Conservation (phyloP, 2,329 filamentous ascomycete genomes). For the Phoma herbarum region DNA sequence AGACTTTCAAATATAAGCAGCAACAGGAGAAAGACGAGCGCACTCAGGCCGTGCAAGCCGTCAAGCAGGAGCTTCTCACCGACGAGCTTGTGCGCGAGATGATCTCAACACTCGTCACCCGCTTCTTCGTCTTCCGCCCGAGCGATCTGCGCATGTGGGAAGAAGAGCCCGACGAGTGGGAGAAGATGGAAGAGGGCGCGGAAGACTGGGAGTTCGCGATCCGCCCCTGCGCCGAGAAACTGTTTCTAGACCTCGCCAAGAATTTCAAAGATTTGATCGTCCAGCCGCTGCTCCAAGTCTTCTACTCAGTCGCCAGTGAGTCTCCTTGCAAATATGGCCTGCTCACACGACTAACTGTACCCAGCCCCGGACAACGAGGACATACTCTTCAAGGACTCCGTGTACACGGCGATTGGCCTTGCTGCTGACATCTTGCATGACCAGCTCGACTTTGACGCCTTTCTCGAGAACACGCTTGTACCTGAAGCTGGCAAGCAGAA, state of each 20-base stretch:
- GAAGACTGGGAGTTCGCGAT: conserved; percentile 89
- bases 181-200: conserved; percentile 84
- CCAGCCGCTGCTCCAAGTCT: conserved; percentile 81
- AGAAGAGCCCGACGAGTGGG: conserved; percentile 95
- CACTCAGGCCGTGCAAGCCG: conserved; percentile 69
- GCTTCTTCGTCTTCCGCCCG: conserved; percentile 86
- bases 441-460: conserved; percentile 82
- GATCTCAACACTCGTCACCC: conserved; percentile 83
- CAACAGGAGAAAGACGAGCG: conserved; percentile 79
- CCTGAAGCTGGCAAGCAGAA: conserved; percentile 77
- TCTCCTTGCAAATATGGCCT: conserved; percentile 16
- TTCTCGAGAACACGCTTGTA: conserved; percentile 78
- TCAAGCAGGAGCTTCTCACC: conserved; percentile 79
- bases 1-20: conserved; percentile 84
- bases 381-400: conserved; percentile 87
- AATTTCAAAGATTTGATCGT: conserved; percentile 86
- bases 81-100: conserved; percentile 80
- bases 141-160: conserved; percentile 92
- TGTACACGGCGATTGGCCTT: conserved; percentile 92
- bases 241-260: conserved; percentile 90
- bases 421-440: conserved; percentile 78
- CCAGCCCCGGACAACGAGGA: conserved; percentile 68
- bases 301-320: conserved; percentile 76
- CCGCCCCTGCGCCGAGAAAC: conserved; percentile 88
- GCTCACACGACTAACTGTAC: conserved; percentile 26